Base-by-base conservation (phyloP, 2,329 filamentous ascomycete genomes). In the Neonectria magnoliae region DNA sequence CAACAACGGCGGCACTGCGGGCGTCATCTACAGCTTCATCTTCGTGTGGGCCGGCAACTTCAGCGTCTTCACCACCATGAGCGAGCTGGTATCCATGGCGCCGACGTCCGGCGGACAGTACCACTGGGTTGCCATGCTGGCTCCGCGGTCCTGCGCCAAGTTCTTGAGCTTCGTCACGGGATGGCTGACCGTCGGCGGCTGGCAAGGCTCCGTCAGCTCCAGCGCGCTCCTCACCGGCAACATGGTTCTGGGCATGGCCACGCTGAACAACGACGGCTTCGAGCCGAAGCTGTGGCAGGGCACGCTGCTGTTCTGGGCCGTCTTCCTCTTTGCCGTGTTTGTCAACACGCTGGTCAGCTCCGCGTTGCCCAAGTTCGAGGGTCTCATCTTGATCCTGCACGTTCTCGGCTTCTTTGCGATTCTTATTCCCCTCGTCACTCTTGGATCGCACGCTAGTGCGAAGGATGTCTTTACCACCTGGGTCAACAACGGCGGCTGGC, bases 111-210 rank as follows among this genome's bases (percentile, higher is more conserved):
- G 67, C 13, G 71, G 71, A 0, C 70, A 72, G 27, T 72, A 72
- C 10, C 68, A 72, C 36, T 72, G 70, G 70, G 70, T 72, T 2
- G 70, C 70, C 0, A 73, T 73, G 71, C 47, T 72, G 6, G 71
- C 71, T 3, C 71, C 71, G 2, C 61, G 65, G 2, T 68, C 41
- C 36, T 71, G 63, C 29, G 53, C 71, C 9, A 73, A 72, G 55
- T 87, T 71, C 33, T 64, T 75, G 7, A 74, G 73, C 16, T 60
- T 54, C 16, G 36, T 60, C 1, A 60, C 57, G 2, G 57, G 57
- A 2, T 88, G 83, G 84, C 73, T 85, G 38, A 82, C 81, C 1
- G 78, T 85, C n/a, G 77, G 81, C n/a, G 82, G 79, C 9, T 86
- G 82, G 84, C 81, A 76, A 51, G 76, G 75, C 20, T 73, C 76